A percentile compares a stretch with the other conserved stretches of the same genome.
Conservation (phyloP, 2,329 filamentous ascomycete genomes). For the Neoscytalidium dimidiatum region DNA sequence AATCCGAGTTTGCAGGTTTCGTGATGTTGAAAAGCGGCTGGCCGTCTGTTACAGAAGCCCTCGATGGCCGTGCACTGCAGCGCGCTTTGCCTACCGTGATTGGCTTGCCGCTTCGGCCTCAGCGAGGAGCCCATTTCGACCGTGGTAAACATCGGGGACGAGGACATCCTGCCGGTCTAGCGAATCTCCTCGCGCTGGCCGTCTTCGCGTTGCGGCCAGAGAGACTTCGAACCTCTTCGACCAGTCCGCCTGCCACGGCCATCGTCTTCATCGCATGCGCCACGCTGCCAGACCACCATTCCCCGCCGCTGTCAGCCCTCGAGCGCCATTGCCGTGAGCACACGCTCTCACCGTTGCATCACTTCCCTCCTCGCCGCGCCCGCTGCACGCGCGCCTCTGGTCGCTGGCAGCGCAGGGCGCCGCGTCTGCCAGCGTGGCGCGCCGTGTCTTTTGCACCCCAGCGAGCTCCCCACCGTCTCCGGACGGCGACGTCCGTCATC, state of each 20-base stretch:
- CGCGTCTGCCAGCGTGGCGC: not conserved
- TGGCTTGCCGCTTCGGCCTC: slow-evolving; percentile 3
- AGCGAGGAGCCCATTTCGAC: slow-evolving; percentile 7
- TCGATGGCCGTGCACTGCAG: slow-evolving; percentile 7
- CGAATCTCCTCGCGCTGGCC: slow-evolving; percentile 4
- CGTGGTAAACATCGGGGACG: slow-evolving; percentile 6
- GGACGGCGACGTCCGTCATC: not conserved
- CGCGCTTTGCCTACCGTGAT: not conserved
- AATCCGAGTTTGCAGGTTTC: not conserved
- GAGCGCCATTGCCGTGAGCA: not conserved
- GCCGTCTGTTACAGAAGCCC: not conserved
- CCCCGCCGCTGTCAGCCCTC: not conserved
- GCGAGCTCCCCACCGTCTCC: not conserved
- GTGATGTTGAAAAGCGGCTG: not conserved
- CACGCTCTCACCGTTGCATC: not conserved
- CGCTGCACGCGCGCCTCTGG: not conserved
- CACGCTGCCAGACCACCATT: not conserved
- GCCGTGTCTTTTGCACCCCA: not conserved
- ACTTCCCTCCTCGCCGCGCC: not conserved
- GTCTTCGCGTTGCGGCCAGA: not conserved
- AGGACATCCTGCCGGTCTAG: slow-evolving; percentile 4
- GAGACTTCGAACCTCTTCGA: not conserved
- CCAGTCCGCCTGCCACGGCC: not conserved
- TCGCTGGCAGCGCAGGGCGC: not conserved
- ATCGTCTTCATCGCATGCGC: not conserved